These are phyloP conservation scores for Rhynchosporium agropyri DNA, from an alignment of 2,329 filamentous ascomycete genomes.

Conservation along the genomic window DNA sequence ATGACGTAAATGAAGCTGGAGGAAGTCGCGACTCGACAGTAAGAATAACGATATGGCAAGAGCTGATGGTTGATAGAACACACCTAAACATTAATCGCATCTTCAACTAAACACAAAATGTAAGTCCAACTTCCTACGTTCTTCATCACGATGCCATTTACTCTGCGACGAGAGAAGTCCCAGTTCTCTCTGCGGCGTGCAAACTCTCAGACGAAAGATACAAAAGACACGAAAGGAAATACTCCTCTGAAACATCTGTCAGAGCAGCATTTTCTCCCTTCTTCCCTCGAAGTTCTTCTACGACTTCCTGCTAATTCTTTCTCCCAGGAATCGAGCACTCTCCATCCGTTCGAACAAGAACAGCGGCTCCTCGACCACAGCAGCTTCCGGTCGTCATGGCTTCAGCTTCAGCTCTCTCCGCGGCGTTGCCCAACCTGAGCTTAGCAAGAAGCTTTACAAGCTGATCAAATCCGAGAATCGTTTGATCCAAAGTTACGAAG, in stretches of 20 bases:
- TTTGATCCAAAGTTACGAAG: conserved; percentile 81
- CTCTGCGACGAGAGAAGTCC: too few species aligned
- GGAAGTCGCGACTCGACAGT: neutral
- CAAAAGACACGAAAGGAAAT: conserved; percentile 15
- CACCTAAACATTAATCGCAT: conserved; percentile 8
- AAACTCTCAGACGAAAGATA: conserved; percentile 26
- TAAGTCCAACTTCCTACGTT: conserved; percentile 24
- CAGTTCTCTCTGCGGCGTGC: conserved; percentile 27
- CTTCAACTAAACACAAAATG: conserved; percentile 26
- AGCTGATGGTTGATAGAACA: conserved; percentile 27
- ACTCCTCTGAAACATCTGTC: conserved; percentile 28
- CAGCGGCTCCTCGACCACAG: conserved; percentile 39
- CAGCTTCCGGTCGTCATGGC: conserved; percentile 58
- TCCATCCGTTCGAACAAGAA: conserved; percentile 66
- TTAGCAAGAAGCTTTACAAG: conserved; percentile 84
- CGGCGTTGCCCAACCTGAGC: conserved; percentile 80
- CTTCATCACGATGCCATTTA: conserved; percentile 19
- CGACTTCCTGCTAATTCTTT: conserved; percentile 1
- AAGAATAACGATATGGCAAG: conserved; percentile 23
- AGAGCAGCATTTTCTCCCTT: neutral
- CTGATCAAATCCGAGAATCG: conserved; percentile 96
- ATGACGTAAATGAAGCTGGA: conserved; percentile 24
- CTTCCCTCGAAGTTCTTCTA: neutral
- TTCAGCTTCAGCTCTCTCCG: conserved; percentile 89
- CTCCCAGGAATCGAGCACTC: conserved; percentile 68